Conservation (phyloP, 352 stramenopile species). For the Pythium vanterpoolii region DNA sequence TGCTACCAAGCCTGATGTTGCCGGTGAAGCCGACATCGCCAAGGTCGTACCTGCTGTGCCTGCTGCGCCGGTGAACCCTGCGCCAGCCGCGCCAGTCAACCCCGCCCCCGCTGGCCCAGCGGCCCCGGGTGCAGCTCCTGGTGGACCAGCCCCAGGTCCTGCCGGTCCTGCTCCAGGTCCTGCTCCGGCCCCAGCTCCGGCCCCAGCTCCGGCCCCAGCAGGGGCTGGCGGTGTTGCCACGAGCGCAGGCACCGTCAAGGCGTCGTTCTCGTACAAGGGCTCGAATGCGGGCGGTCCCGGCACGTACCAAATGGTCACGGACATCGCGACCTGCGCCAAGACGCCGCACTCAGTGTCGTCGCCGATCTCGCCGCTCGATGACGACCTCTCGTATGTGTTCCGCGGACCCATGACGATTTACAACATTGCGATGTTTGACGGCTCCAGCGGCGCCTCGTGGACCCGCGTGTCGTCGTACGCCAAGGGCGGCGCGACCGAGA, state of each 20-base stretch:
- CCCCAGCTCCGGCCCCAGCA: slow-evolving; percentile 7
- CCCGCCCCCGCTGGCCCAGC: neutral
- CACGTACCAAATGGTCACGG: slow-evolving; percentile 67
- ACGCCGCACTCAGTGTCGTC: slow-evolving; percentile 33
- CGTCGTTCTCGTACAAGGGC: slow-evolving; percentile 54
- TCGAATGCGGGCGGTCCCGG: slow-evolving; percentile 48
- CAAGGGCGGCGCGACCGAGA: slow-evolving; percentile 42
- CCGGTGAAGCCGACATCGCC: neutral
- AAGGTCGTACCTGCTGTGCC: neutral
- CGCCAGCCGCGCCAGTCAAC: too few species aligned
- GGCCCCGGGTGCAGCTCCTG: neutral
- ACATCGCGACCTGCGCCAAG: slow-evolving; percentile 56
- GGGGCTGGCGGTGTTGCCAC: slow-evolving; percentile 26
- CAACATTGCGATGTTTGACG: slow-evolving; percentile 74
- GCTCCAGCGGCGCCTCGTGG: slow-evolving; percentile 40
- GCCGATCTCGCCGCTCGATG: slow-evolving; percentile 56
- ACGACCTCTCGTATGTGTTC: slow-evolving; percentile 64
- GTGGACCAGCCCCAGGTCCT: slow-evolving; percentile 11
- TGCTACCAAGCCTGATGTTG: neutral
- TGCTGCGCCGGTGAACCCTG: slow-evolving; percentile 6
- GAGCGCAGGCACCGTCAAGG: slow-evolving; percentile 34
- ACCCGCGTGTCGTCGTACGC: slow-evolving; percentile 65
- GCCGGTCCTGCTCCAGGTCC: slow-evolving; percentile 5
- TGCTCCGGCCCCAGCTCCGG: neutral
- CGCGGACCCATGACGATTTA: slow-evolving; percentile 63